Percentiles rank a stretch among this genome's conserved stretches.
Evolutionary conservation across 2,329 filamentous ascomycete species (phyloP).

Genomic region (Hypoxylon sp.): DNA sequence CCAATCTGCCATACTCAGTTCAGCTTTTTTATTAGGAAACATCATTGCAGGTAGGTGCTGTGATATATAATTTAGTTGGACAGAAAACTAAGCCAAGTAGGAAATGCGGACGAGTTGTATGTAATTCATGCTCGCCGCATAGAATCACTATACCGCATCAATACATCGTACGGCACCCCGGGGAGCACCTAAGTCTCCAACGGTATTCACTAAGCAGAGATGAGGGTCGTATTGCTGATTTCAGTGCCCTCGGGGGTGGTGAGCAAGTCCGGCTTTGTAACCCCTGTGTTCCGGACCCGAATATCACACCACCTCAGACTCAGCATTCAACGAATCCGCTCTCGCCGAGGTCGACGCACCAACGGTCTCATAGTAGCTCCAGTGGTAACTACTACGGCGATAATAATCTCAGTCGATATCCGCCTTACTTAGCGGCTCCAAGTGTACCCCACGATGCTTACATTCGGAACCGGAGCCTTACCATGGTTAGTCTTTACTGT

Average conservation of each 20-base stretch:
- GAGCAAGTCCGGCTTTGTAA: constrained; percentile 71
- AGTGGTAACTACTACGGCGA: constrained; percentile 49
- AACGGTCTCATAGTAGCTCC: constrained; percentile 60
- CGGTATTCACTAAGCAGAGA: constrained; percentile 55
- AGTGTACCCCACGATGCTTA: constrained; percentile 53
- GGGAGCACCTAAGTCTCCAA: constrained; percentile 48
- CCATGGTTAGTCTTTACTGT: constrained; percentile 59
- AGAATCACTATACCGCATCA: constrained; percentile 93
- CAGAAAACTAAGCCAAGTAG: constrained; percentile 53
- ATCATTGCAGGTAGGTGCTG: constrained; percentile 82
- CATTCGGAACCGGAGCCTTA: constrained; percentile 60
- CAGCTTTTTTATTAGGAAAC: constrained; percentile 86
- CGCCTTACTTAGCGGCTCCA: constrained; percentile 38
- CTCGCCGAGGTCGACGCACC: constrained; percentile 55
- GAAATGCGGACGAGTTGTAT: constrained; percentile 95
- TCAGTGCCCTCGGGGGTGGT: constrained; percentile 63
- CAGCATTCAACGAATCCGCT: constrained; percentile 52
- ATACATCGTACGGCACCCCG: constrained; percentile 87
- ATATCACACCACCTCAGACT: constrained; percentile 66
- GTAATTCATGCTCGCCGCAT: constrained; percentile 89
- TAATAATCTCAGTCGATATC: constrained; percentile 26
- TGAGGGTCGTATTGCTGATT: constrained; percentile 57
- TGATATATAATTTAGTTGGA: neutral
- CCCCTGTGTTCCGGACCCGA: constrained; percentile 71
- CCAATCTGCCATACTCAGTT: constrained; percentile 86